A percentile compares a stretch with the other conserved stretches of the same genome.
phyloP scores from a whole-genome alignment of 768 basidiomycete genomes.

The Tulasnella sp. region DNA sequence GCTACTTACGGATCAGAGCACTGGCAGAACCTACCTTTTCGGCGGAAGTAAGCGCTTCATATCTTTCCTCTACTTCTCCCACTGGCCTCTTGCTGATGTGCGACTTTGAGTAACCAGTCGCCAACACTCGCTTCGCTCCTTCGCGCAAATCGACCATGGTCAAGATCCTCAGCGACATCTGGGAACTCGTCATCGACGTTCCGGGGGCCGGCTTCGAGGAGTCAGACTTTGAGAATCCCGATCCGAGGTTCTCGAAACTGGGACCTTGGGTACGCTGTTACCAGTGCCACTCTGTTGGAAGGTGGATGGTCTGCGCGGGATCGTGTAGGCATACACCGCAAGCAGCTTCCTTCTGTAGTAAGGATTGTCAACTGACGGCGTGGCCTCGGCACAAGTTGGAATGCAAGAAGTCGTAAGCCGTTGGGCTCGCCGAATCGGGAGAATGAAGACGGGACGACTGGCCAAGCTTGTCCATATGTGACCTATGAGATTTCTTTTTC shows the following conservation, averaged over 20 bases:
- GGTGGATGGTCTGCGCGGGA: slow-evolving; percentile 30
- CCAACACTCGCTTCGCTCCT: slow-evolving; percentile 29
- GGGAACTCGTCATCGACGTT: slow-evolving; percentile 30
- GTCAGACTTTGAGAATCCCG: slow-evolving; percentile 27
- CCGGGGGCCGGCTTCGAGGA: slow-evolving; percentile 28
- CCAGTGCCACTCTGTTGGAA: slow-evolving; percentile 27
- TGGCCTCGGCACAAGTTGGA: neutral
- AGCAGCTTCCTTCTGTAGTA: neutral
- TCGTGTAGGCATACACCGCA: neutral
- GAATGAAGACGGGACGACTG: too few species aligned
- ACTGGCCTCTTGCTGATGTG: neutral
- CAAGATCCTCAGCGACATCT: slow-evolving; percentile 29
- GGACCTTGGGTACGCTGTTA: slow-evolving; percentile 35
- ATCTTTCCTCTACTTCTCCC: neutral
- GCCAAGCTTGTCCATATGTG: too few species aligned
- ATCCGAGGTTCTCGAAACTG: slow-evolving; percentile 27
- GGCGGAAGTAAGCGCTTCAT: slow-evolving; percentile 22
- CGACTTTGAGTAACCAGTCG: slow-evolving; percentile 16
- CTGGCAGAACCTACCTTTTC: slow-evolving; percentile 30
- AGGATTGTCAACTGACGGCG: neutral
- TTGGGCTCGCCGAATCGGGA: neutral
- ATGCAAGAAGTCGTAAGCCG: neutral
- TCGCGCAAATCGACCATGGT: slow-evolving; percentile 22
- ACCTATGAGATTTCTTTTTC: too few species aligned
- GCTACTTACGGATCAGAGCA: slow-evolving; percentile 26